Evolutionary conservation across 2,329 filamentous ascomycete genomes (phyloP), one percentile per base, ranked within the genome.

Genomic region (Fusarium sp.): DNA sequence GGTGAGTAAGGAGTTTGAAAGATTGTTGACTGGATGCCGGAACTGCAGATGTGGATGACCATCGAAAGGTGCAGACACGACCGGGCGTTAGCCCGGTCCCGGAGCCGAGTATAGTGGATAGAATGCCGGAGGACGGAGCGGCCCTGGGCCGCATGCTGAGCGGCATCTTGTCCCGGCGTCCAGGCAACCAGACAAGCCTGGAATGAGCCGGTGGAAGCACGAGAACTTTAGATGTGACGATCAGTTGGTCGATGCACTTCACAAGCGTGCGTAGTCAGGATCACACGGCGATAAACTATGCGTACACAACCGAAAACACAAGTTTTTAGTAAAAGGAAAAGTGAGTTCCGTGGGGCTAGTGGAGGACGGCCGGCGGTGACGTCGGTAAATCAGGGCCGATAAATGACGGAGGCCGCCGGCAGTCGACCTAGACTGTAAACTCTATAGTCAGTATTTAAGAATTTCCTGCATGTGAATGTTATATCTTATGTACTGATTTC

Each of bases 1-100:
- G 68, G 61, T 81, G 78, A 24, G 67, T 52, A 52, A 81, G 70
- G 10, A 80, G 62, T 44, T 59, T 52, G 76, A 69, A 24, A 76
- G 60, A 27, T 15, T 59, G 38, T 30, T 59, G 46, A n/a, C 52
- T 45, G 43, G 49, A 43, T 9, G 27, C 25, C 29, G 55, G 40
- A 40, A 45, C 49, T 27, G 61, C 11, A 44, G 52, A 53, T 38
- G 29, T 58, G 48, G 62, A 69, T 60, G 52, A 47, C 70, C 61
- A 62, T 41, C 53, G 69, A 43, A 48, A 32, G 38, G 32, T 11
- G 8, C 29, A 44, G 22, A 40, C 22, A 43, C 41, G 41, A 38
- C 57, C 48, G 62, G 60, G n/a, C 27, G 48, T 38, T 51, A 45
- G 30, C 38, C 57, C 65, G 45, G 57, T 38, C 43, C 58, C 65